Evolutionary conservation across 148 eudicot genomes (phyloP).

Genomic region (Cornus kousa): DNA sequence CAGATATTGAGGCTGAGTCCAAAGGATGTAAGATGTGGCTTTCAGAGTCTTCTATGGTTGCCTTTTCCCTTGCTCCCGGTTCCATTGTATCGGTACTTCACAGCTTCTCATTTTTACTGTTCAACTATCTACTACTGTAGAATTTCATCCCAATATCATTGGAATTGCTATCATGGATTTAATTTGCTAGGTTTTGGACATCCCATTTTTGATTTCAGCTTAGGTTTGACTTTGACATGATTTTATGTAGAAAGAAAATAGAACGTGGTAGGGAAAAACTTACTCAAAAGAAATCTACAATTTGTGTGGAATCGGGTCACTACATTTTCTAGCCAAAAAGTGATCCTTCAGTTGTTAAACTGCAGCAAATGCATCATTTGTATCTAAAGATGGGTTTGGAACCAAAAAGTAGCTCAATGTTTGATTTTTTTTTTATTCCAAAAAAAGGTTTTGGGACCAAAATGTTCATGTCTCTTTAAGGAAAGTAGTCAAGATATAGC

Average conservation of each 20-base stretch:
- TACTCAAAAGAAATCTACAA: neutral
- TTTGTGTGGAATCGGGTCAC: too few relatives aligned
- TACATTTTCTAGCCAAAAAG: too few relatives aligned
- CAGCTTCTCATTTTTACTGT: neutral
- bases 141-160: neutral
- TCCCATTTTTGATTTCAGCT: neutral
- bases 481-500: too few relatives aligned
- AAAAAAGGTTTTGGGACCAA: too few relatives aligned
- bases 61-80: conserved; percentile 60
- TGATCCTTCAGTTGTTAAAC: too few relatives aligned
- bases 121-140: neutral
- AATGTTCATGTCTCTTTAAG: too few relatives aligned
- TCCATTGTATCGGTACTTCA: conserved; percentile 62
- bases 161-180: neutral
- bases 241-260: neutral
- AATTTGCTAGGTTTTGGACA: neutral
- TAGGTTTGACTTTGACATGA: neutral
- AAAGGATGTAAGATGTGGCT: conserved; percentile 78
- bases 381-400: too few relatives aligned
- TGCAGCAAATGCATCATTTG: too few relatives aligned
- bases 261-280: neutral
- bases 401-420: too few relatives aligned
- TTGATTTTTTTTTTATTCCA: too few relatives aligned
- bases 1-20: conserved; percentile 34
- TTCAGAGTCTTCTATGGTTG: conserved; percentile 65